Evolutionary conservation across 2,329 filamentous ascomycete species (phyloP), one percentile per base, ranked within the genome.

Genomic region (Pseudogymnoascus sp.): DNA sequence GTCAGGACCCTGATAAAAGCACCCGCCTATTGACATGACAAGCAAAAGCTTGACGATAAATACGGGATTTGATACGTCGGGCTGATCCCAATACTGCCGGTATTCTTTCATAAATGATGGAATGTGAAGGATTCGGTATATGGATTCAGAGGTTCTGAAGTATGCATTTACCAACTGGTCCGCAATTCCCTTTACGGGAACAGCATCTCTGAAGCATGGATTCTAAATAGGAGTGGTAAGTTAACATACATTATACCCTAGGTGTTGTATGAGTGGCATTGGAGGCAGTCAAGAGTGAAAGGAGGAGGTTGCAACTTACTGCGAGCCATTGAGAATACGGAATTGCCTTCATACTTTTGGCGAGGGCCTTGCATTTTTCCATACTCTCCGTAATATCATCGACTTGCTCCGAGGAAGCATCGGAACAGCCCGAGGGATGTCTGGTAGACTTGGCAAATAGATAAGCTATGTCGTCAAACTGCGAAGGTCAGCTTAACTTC

Each of bases 101-200:
- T 80, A 81, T 31, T 79, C 76, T 60, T 72, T 71, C 69, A 74
- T 73, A 64, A 82, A 82, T 0, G 75, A 75, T 3, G 79, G 78
- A n/a, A 74, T 69, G 63, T 82, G 79, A 5, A 82, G 63, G 58
- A 82, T 74, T 25, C 77, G 74, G 61, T 79, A 78, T 0, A 75
- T 73, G 2, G 69, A 73, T 40, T 79, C 80, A 62, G 74, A 77
- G 0, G 72, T 77, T 11, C 74, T 72, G 33, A 81, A 72, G 67
- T 81, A 82, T 0, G 74, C 62, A 2, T 71, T 65, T 8, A 78
- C 70, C 31, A 77, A 69, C 16, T 70, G 62, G 61, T 81, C 77
- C 7, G 73, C 67, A 9, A 68, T n/a, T 8, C 60, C 59, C 23
- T 63, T 62, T n/a, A 63, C 38, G 4, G 69, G 68, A 5, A 71